Base-by-base conservation (phyloP, 192 early-diverging fungal genomes). In the Linnemannia zychae region DNA sequence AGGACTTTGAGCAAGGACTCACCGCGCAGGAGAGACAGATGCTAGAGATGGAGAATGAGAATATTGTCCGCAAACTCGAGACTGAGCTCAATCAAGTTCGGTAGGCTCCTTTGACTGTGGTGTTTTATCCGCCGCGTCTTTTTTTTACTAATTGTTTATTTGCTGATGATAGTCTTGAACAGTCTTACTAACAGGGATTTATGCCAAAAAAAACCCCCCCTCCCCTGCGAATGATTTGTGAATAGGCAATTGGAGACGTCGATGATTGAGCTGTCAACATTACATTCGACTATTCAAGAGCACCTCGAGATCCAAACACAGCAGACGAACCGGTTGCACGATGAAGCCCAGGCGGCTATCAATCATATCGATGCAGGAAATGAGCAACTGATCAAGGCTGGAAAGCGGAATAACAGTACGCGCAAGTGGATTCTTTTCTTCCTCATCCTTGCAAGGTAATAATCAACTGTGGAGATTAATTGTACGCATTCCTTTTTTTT, bases 341-440 rank as follows among this genome's bases (percentile, higher is more conserved):
- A 89, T 24, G 94, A 96, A 31, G 92, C 95, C 24, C 87, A 94
- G 28, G 93, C 92, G 6, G 92, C 94, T 0, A 92, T 90, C 9
- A 91, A 92, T 36, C 81, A 88, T 48, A 93, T 96, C 6, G 89
- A 88, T 36, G 75, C 92, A 70, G 95, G 95, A 57, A 96, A 96
- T 87, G 80, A 91, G 1, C 89, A 93, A 71, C 75, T 96, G 47
- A 75, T 92, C 16, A 88, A 92, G 69, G 93, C 95, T 18, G 90
- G 90, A 37, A 91, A 94, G 77, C 86, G 92, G 71, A 93, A 94
- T 72, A 85, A 86, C 13, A 88, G 89, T 33, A 91, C 94, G 4
- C 91, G 95, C 75, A 96, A 96, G 75, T 94, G 94, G 92, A 92
- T 95, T 40, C 75, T 96, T 13, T 82, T 91, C 40, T 92, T 96